phyloP scores from a whole-genome alignment of 345 rosid species.

The Cardamine occulta region DNA sequence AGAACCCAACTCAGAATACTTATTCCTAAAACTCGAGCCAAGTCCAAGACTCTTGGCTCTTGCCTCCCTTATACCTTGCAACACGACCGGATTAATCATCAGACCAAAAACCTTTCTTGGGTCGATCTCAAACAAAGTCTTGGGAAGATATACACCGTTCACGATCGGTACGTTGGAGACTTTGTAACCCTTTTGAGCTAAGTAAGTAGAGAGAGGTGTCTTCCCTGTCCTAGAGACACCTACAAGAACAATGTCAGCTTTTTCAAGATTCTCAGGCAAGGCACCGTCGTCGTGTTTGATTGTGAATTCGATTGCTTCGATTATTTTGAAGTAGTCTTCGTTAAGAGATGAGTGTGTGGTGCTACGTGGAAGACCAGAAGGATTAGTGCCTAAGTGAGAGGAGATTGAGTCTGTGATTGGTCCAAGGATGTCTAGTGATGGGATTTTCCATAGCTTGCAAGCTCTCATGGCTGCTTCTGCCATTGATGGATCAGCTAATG shows the following conservation, averaged over 20 bases:
- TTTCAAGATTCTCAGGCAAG: conserved; percentile 68
- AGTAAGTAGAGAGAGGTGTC: conserved; percentile 79
- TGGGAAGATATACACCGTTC: conserved; percentile 71
- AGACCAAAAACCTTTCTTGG: conserved; percentile 72
- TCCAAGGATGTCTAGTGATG: conserved; percentile 76
- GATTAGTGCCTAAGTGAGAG: conserved; percentile 77
- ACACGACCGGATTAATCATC: conserved; percentile 70
- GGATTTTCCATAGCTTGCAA: conserved; percentile 69
- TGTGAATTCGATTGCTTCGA: conserved; percentile 87
- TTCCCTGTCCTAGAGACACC: conserved; percentile 91
- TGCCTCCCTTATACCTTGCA: conserved; percentile 72
- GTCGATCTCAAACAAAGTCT: conserved; percentile 63
- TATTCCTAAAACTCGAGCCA: conserved; percentile 52
- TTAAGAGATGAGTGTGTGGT: conserved; percentile 56
- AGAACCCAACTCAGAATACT: conserved; percentile 75
- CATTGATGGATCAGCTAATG: conserved; percentile 79
- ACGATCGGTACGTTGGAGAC: conserved; percentile 88
- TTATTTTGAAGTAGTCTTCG: conserved; percentile 70
- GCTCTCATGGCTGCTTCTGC: conserved; percentile 73
- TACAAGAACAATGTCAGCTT: conserved; percentile 72
- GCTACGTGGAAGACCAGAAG: conserved; percentile 85
- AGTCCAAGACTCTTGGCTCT: conserved; percentile 81
- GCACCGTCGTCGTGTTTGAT: conserved; percentile 93
- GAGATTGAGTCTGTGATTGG: conserved; percentile 86
- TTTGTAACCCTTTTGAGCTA: conserved; percentile 86